Evolutionary conservation across 495 filamentous ascomycete species (phyloP).

Genomic region (Glutinoglossum americanum): DNA sequence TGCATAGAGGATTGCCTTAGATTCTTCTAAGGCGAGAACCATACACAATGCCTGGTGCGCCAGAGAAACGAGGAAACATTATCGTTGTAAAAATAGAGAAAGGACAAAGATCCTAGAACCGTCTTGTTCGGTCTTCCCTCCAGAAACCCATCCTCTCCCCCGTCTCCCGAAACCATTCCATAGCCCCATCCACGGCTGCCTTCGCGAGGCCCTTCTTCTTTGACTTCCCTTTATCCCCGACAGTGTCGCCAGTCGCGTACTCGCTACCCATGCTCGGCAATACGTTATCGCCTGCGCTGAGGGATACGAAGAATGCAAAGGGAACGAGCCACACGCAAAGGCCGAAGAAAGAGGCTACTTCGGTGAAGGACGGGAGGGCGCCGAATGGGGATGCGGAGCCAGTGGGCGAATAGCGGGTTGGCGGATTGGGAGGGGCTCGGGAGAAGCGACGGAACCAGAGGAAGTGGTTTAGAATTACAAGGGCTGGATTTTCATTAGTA

Average conservation of each 20-base stretch:
- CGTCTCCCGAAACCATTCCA: slow-evolving; percentile 37
- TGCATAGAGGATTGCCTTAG: too few species aligned
- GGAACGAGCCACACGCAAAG: slow-evolving; percentile 93
- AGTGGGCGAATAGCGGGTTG: slow-evolving; percentile 21
- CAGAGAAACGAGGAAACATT: neutral
- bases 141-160: neutral
- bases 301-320: slow-evolving; percentile 80
- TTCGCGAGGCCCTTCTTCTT: slow-evolving; percentile 70
- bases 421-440: slow-evolving; percentile 23
- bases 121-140: neutral
- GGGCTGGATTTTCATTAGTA: slow-evolving; percentile 22
- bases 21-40: too few species aligned
- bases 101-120: neutral
- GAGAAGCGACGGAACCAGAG: slow-evolving; percentile 95
- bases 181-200: slow-evolving; percentile 57
- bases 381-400: slow-evolving; percentile 25
- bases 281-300: slow-evolving; percentile 86
- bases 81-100: neutral
- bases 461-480: slow-evolving; percentile 85
- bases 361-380: slow-evolving; percentile 66
- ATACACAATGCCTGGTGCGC: too few species aligned
- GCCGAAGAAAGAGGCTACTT: slow-evolving; percentile 91
- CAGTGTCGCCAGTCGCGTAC: neutral
- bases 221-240: neutral
- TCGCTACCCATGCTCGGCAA: slow-evolving; percentile 28